Percentiles rank a stretch among this genome's conserved stretches.
Evolutionary conservation across 2,329 filamentous ascomycete genomes (phyloP).

Genomic region (Rhynchosporium agropyri): DNA sequence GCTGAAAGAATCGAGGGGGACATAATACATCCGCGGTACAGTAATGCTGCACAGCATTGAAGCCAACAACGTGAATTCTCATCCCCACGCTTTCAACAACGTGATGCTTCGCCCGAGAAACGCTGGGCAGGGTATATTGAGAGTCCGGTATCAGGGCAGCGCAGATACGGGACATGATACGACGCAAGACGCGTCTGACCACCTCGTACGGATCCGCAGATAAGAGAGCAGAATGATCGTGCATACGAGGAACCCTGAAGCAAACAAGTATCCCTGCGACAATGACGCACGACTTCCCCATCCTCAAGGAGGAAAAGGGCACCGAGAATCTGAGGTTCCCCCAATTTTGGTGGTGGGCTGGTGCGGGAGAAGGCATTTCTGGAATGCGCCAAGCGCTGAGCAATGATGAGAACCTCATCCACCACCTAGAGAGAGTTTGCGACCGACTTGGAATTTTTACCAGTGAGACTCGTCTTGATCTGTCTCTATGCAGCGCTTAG

Average conservation of each 20-base stretch:
- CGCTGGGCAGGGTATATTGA: too few species aligned
- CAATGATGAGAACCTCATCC: neutral
- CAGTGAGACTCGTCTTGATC: slow-evolving; percentile 4
- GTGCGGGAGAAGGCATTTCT: neutral
- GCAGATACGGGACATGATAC: neutral
- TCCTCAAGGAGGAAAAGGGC: neutral
- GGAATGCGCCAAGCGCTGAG: slow-evolving; percentile 10
- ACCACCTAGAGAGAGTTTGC: neutral
- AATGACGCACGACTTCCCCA: slow-evolving; percentile 13
- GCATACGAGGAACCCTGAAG: slow-evolving; percentile 16
- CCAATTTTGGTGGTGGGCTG: neutral
- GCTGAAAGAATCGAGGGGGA: neutral
- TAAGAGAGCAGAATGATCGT: slow-evolving; percentile 20
- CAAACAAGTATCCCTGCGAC: slow-evolving; percentile 5
- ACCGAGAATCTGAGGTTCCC: too few species aligned
- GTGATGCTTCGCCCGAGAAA: neutral
- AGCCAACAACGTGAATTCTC: neutral
- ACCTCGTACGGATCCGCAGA: slow-evolving; percentile 1
- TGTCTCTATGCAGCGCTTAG: slow-evolving; percentile 9
- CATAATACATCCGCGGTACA: neutral
- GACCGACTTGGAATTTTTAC: neutral
- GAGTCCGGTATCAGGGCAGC: neutral
- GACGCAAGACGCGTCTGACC: slow-evolving; percentile 8
- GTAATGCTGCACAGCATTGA: slow-evolving; percentile 7
- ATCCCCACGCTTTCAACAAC: slow-evolving; percentile 9